Conservation (phyloP, 169 alveolate genomes). For the Plasmodium malariae region DNA sequence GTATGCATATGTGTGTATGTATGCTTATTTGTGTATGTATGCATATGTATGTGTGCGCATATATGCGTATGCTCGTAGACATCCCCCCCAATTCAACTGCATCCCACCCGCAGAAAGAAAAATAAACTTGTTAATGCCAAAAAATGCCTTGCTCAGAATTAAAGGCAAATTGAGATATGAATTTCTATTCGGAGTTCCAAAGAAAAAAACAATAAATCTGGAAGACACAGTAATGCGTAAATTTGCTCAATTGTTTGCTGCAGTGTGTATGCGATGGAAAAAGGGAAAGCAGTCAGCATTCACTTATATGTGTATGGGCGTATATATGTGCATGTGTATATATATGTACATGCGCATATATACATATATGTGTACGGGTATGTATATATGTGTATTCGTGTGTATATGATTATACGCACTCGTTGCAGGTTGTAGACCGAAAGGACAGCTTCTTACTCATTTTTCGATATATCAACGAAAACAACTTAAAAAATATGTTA, state of each 20-base stretch:
- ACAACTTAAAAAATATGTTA: constrained; percentile 14
- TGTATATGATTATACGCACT: too few species aligned
- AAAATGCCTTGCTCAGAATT: constrained; percentile 24
- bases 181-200: constrained; percentile 33
- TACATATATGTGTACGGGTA: too few species aligned
- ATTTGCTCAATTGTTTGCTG: not conserved
- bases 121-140: constrained; percentile 11
- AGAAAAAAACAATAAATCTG: constrained; percentile 27
- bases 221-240: constrained; percentile 2
- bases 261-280: too few species aligned
- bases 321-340: too few species aligned
- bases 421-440: constrained; percentile 12
- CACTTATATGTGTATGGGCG: too few species aligned
- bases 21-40: too few species aligned
- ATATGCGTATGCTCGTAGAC: too few species aligned
- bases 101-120: constrained; percentile 3
- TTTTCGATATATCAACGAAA: constrained; percentile 37
- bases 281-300: too few species aligned
- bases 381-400: too few species aligned
- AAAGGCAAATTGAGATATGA: constrained; percentile 49
- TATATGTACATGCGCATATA: too few species aligned
- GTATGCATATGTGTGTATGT: too few species aligned
- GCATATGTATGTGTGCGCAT: too few species aligned
- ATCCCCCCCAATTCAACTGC: not conserved
- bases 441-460: constrained; percentile 26